phyloP scores from a whole-genome alignment of 768 basidiomycete genomes.

The Ramaria sp. region DNA sequence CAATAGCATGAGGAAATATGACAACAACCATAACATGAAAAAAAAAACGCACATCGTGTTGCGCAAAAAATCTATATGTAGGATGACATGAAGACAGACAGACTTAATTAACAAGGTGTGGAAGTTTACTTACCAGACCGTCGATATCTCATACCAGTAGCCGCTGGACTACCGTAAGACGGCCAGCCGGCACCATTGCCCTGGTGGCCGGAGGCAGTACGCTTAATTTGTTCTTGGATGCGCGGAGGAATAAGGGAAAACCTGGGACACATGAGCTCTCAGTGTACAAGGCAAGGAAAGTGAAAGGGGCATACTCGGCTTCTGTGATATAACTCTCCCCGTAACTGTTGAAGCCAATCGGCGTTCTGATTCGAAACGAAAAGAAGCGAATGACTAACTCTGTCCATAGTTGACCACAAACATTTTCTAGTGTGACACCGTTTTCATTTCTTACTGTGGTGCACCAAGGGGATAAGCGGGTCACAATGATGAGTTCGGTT shows the following conservation, averaged over 20 bases:
- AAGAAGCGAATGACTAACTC: conserved; percentile 40
- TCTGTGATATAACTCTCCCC: neutral
- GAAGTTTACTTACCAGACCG: neutral
- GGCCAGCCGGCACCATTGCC: conserved; percentile 17
- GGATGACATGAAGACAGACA: too few relatives aligned
- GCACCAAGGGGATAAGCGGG: conserved; percentile 63
- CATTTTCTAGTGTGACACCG: conserved; percentile 68
- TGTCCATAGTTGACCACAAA: conserved; percentile 61
- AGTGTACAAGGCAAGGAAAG: neutral
- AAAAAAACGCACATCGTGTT: conserved; percentile 32
- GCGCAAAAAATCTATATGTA: conserved; percentile 57
- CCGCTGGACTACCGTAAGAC: neutral
- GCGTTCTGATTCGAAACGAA: neutral
- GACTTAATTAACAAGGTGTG: neutral
- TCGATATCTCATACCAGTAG: neutral
- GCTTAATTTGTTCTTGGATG: conserved; percentile 61
- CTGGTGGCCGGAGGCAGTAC: conserved; percentile 36
- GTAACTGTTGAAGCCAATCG: neutral
- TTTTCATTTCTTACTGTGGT: conserved; percentile 58
- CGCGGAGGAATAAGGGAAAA: conserved; percentile 48
- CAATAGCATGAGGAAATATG: conserved; percentile 1
- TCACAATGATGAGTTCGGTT: conserved; percentile 45
- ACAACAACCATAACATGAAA: neutral
- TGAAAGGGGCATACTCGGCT: neutral
- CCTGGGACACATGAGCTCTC: conserved; percentile 12